phyloP scores from a whole-genome alignment of 2,329 filamentous ascomycete species.

The Fusarium sp. region DNA sequence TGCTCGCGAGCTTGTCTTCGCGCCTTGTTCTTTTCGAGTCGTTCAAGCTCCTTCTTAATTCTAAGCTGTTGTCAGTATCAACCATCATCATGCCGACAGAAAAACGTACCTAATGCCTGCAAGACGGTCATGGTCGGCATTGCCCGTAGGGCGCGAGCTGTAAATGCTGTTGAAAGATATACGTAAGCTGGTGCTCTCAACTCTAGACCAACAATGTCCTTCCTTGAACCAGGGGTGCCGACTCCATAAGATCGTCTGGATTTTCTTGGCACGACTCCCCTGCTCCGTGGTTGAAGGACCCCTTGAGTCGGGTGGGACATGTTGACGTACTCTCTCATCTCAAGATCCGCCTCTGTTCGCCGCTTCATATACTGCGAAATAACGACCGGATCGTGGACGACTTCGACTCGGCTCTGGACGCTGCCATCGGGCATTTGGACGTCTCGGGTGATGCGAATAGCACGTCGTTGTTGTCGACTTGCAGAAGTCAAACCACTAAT shows the following conservation, averaged over 20 bases:
- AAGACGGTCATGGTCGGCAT: conserved; percentile 62
- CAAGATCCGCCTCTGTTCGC: conserved; percentile 74
- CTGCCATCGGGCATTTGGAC: conserved; percentile 56
- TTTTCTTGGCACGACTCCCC: conserved; percentile 12
- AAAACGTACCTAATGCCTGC: conserved; percentile 52
- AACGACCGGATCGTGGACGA: conserved; percentile 82
- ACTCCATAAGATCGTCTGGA: conserved; percentile 37
- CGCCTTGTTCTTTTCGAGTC: conserved; percentile 91
- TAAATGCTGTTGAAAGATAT: conserved; percentile 57
- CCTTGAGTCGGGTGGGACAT: conserved; percentile 21
- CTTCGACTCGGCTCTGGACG: conserved; percentile 70
- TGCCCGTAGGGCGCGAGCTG: conserved; percentile 58
- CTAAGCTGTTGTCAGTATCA: conserved; percentile 39
- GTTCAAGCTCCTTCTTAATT: conserved; percentile 73
- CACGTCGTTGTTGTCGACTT: conserved; percentile 73
- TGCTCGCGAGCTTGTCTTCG: conserved; percentile 90
- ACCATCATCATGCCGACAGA: not conserved
- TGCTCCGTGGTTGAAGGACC: conserved; percentile 7
- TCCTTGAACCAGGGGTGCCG: conserved; percentile 43
- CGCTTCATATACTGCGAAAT: conserved; percentile 89
- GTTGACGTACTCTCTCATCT: conserved; percentile 74
- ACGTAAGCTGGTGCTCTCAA: conserved; percentile 52
- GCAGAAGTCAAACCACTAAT: conserved; percentile 73
- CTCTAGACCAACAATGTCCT: conserved; percentile 48
- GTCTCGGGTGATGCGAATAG: conserved; percentile 76